Evolutionary conservation across 1,284 basidiomycete genomes (phyloP).

Genomic region (Marasmius fiardii): DNA sequence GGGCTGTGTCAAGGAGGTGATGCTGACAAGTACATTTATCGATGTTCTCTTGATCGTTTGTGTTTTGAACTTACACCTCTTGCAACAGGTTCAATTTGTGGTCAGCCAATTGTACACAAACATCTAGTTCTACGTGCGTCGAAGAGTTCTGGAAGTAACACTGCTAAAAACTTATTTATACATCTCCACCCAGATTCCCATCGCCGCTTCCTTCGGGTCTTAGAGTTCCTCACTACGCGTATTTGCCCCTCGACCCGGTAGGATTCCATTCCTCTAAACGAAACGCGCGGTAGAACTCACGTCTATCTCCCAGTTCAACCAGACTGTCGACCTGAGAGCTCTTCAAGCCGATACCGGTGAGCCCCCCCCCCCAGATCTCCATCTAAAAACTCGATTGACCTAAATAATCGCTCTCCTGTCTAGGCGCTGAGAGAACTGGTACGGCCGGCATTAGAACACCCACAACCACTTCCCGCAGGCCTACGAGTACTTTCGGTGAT

Average conservation of each 20-base stretch:
- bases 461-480: not conserved
- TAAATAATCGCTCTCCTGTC: not conserved
- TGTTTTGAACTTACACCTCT: constrained; percentile 19
- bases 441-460: not conserved
- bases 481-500: not conserved
- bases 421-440: not conserved
- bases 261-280: not conserved
- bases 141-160: not conserved
- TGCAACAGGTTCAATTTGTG: not conserved
- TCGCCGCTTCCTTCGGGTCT: not conserved
- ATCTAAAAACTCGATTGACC: not conserved
- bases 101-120: not conserved
- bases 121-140: not conserved
- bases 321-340: not conserved
- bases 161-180: not conserved
- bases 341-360: not conserved
- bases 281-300: not conserved
- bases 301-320: not conserved
- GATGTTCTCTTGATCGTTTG: not conserved
- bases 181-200: not conserved
- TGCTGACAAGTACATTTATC: not conserved
- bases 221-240: not conserved
- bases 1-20: not conserved
- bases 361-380: not conserved
- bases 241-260: not conserved